Percentiles rank a stretch among this genome's conserved stretches.
Conservation (phyloP, 2,329 filamentous ascomycete genomes). For the Xylariaceae sp. region DNA sequence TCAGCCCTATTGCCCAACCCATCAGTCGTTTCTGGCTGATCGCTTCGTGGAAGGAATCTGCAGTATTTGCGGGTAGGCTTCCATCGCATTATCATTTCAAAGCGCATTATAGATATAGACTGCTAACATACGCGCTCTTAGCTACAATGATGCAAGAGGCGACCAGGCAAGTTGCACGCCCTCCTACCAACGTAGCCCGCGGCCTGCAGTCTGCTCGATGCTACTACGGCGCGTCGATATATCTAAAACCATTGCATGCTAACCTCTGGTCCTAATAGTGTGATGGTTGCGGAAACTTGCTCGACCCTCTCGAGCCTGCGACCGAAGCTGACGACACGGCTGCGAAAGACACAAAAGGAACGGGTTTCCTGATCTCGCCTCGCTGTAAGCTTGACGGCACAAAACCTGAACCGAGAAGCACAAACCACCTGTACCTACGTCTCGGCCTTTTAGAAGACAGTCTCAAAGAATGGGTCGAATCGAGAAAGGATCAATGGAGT, state of each 20-base stretch:
- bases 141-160: slow-evolving; percentile 47
- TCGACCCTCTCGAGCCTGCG: slow-evolving; percentile 60
- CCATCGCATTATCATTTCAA: neutral
- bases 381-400: slow-evolving; percentile 85
- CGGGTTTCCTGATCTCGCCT: slow-evolving; percentile 35
- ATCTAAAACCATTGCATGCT: neutral
- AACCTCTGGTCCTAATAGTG: slow-evolving; percentile 36
- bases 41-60: slow-evolving; percentile 46
- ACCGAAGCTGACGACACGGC: slow-evolving; percentile 30
- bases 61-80: slow-evolving; percentile 56
- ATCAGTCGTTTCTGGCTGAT: slow-evolving; percentile 74
- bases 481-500: slow-evolving; percentile 71
- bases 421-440: slow-evolving; percentile 85
- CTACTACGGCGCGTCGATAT: neutral
- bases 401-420: slow-evolving; percentile 71
- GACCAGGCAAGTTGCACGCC: slow-evolving; percentile 17
- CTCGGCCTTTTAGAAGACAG: slow-evolving; percentile 76
- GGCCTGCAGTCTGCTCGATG: neutral
- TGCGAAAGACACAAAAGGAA: slow-evolving; percentile 28
- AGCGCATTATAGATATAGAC: neutral
- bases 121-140: neutral
- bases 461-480: slow-evolving; percentile 71
- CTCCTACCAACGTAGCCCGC: neutral
- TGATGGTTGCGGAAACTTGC: slow-evolving; percentile 65
- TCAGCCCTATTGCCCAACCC: slow-evolving; percentile 83